Evolutionary conservation across 495 filamentous ascomycete species (phyloP).

Genomic region (Neohortaea acidophila): DNA sequence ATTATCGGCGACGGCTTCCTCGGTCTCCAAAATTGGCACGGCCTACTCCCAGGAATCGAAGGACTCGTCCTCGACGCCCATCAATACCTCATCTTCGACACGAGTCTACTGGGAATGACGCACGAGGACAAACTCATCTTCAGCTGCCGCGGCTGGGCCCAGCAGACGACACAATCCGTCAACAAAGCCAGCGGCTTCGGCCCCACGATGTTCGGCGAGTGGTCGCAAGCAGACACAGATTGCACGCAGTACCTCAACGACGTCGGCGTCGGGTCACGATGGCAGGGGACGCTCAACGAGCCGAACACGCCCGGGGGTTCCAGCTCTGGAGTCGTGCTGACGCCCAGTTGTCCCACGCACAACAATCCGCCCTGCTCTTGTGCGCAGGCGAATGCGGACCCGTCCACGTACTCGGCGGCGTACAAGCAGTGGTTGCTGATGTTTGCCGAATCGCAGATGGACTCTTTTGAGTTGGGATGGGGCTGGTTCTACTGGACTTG

Average conservation of each 20-base stretch:
- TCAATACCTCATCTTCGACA: constrained; percentile 57
- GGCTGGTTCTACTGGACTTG: constrained; percentile 99
- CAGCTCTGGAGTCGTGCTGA: constrained; percentile 36
- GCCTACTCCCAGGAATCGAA: constrained; percentile 22
- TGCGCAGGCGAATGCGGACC: constrained; percentile 55
- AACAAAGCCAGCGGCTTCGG: constrained; percentile 70
- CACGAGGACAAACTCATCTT: constrained; percentile 60
- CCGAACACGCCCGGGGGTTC: constrained; percentile 30
- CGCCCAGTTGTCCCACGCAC: constrained; percentile 54
- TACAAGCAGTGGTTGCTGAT: constrained; percentile 80
- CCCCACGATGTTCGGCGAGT: constrained; percentile 94
- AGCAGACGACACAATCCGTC: constrained; percentile 56
- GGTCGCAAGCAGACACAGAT: constrained; percentile 95
- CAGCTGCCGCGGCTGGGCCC: constrained; percentile 72
- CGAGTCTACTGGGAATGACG: constrained; percentile 38
- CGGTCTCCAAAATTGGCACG: constrained; percentile 33
- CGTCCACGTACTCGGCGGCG: constrained; percentile 44
- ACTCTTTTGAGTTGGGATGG: constrained; percentile 73
- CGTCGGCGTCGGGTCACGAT: constrained; percentile 72
- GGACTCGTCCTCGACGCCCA: constrained; percentile 69
- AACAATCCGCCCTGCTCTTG: constrained; percentile 49
- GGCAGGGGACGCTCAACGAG: constrained; percentile 65
- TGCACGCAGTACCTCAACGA: constrained; percentile 81
- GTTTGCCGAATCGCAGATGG: constrained; percentile 94
- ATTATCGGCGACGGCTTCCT: constrained; percentile 62